Conservation (phyloP, 768 basidiomycete genomes). For the Paxillus involutus region DNA sequence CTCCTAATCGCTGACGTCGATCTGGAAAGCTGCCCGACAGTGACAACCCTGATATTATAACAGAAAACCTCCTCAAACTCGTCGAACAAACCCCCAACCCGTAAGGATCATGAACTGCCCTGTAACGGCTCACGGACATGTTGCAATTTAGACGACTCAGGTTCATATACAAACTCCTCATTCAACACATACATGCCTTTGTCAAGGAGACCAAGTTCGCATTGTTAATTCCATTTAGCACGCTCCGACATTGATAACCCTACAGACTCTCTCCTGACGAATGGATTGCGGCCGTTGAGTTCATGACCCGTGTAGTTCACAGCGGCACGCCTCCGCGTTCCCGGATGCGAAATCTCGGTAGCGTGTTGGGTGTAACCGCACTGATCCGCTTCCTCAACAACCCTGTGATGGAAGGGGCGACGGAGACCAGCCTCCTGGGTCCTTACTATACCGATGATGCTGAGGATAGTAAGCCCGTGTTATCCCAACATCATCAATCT, state of each 20-base stretch:
- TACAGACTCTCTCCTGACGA: constrained; percentile 72
- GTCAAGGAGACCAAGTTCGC: constrained; percentile 64
- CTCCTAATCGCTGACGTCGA: neutral
- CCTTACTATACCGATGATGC: constrained; percentile 86
- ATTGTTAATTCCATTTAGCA: neutral
- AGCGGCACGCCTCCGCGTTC: constrained; percentile 67
- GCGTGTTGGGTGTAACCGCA: constrained; percentile 74
- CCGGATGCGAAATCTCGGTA: constrained; percentile 87
- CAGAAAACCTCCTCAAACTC: constrained; percentile 44
- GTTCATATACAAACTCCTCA: constrained; percentile 51
- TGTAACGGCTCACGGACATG: neutral
- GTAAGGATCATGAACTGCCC: constrained; percentile 26
- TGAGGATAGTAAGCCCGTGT: constrained; percentile 53
- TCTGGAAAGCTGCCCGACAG: constrained; percentile 44
- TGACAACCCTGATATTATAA: constrained; percentile 44
- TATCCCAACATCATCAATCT: neutral
- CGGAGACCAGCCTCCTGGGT: constrained; percentile 76
- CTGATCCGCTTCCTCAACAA: constrained; percentile 78
- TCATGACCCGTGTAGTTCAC: constrained; percentile 74
- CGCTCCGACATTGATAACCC: neutral
- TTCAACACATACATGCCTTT: constrained; percentile 74
- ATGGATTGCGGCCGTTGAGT: constrained; percentile 80
- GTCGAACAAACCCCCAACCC: constrained; percentile 36
- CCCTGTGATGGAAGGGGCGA: constrained; percentile 57
- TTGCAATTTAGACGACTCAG: constrained; percentile 35